Evolutionary conservation across 768 basidiomycete species (phyloP).

Genomic region (Mycena chlorophos): DNA sequence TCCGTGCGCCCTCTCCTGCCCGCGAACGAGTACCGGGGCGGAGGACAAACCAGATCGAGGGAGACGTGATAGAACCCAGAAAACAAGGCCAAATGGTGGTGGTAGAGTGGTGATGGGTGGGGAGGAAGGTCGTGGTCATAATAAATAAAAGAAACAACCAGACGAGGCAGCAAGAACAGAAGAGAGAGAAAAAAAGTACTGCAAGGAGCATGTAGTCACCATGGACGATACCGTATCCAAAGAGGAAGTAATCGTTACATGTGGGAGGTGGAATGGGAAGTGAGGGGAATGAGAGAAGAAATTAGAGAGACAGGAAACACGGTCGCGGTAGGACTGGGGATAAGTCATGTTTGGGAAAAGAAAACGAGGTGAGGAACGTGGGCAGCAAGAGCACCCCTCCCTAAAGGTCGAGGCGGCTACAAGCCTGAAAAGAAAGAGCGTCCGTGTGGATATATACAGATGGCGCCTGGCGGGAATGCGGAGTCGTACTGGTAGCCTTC

Average conservation of each 20-base stretch:
- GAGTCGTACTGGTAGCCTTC: constrained; percentile 99
- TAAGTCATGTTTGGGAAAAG: neutral
- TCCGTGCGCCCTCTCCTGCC: neutral
- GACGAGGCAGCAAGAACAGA: neutral
- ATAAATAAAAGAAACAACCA: neutral
- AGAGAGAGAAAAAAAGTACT: neutral
- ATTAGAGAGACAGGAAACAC: neutral
- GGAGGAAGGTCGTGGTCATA: neutral
- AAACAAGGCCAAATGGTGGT: neutral
- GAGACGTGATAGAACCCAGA: neutral
- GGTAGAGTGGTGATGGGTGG: neutral
- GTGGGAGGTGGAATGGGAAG: constrained; percentile 1
- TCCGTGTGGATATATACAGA: constrained; percentile 19
- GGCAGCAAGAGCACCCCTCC: constrained; percentile 15
- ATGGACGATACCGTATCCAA: neutral
- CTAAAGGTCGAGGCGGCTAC: constrained; percentile 2
- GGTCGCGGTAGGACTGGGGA: neutral
- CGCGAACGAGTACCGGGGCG: neutral
- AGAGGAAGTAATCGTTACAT: neutral
- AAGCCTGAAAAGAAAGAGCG: constrained; percentile 20
- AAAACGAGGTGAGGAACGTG: constrained; percentile 7
- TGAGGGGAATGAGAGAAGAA: neutral
- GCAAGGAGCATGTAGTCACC: neutral
- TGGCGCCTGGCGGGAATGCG: constrained; percentile 9
- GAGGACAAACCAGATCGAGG: constrained; percentile 1